These are phyloP conservation scores for Beauveria pseudobassiana DNA, from an alignment of 2,329 filamentous ascomycete genomes.

Conservation along the genomic window DNA sequence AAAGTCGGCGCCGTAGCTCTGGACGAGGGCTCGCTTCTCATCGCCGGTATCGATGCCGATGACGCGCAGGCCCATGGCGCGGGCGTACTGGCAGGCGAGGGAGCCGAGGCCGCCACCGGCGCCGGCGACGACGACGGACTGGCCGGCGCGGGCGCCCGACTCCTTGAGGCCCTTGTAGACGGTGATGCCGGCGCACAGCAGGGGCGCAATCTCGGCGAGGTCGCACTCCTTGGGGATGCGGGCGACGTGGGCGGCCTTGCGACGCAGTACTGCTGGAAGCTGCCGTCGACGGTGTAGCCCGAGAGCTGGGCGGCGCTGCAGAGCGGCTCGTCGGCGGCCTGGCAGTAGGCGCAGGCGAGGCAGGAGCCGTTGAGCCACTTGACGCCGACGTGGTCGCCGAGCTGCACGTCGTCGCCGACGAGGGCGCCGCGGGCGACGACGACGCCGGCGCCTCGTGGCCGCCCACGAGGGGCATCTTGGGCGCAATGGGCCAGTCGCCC, in stretches of 20 bases:
- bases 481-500: constrained; percentile 81
- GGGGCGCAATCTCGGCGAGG: constrained; percentile 70
- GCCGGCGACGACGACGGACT: constrained; percentile 66
- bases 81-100: constrained; percentile 77
- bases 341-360: constrained; percentile 76
- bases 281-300: constrained; percentile 87
- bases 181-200: constrained; percentile 79
- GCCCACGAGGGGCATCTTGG: constrained; percentile 78
- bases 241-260: constrained; percentile 77
- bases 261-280: constrained; percentile 88
- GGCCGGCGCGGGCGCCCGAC: constrained; percentile 52
- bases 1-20: constrained; percentile 65
- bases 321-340: constrained; percentile 71
- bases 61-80: constrained; percentile 76
- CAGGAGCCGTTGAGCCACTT: constrained; percentile 93
- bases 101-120: constrained; percentile 64
- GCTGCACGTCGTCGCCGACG: constrained; percentile 61
- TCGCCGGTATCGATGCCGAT: constrained; percentile 79
- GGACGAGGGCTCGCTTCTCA: constrained; percentile 68
- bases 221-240: constrained; percentile 69
- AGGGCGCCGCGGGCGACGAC: constrained; percentile 74
- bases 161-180: constrained; percentile 80
- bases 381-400: constrained; percentile 82
- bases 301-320: constrained; percentile 70
- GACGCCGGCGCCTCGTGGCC: constrained; percentile 72